These are phyloP conservation scores for Fusarium austroafricanum DNA, from an alignment of 2,329 filamentous ascomycete species.

Conservation along the genomic window DNA sequence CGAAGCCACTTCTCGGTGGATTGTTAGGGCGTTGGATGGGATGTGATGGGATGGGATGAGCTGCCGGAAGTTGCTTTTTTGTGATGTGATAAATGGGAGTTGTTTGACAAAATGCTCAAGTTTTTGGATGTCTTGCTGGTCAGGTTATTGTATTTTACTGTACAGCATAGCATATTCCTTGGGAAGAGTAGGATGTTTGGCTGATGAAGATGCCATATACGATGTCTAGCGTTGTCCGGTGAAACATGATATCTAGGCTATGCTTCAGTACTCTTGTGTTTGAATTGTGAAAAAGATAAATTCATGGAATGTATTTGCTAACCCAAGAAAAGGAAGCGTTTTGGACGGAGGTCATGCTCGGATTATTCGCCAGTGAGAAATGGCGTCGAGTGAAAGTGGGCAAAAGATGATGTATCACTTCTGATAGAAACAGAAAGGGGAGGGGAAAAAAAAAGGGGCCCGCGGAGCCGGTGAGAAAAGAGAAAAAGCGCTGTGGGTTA, in stretches of 20 bases:
- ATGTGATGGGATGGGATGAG: slow-evolving; percentile 3
- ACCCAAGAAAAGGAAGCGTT: slow-evolving; percentile 2
- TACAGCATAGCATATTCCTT: not conserved
- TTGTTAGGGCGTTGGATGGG: not conserved
- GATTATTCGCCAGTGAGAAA: slow-evolving; percentile 15
- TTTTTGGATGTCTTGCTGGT: not conserved
- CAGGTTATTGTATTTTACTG: not conserved
- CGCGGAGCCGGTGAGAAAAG: slow-evolving; percentile 22
- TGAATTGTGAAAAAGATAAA: not conserved
- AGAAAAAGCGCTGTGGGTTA: not conserved
- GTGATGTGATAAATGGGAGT: not conserved
- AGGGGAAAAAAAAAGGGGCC: not conserved
- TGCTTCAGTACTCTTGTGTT: not conserved
- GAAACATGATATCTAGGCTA: not conserved
- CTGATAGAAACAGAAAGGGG: slow-evolving; percentile 1
- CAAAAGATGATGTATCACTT: slow-evolving; percentile 35
- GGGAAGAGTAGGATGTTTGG: no score
- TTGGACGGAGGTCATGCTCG: slow-evolving; percentile 10
- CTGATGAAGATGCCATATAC: not conserved
- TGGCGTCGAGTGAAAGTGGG: slow-evolving; percentile 3
- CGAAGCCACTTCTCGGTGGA: slow-evolving; percentile 14
- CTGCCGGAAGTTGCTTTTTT: slow-evolving; percentile 31
- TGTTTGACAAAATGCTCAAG: not conserved
- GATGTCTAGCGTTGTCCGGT: not conserved
- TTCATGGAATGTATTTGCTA: slow-evolving; percentile 8